Base-by-base conservation (phyloP, 2,329 filamentous ascomycete genomes). In the Dothidotthia symphoricarpi region DNA sequence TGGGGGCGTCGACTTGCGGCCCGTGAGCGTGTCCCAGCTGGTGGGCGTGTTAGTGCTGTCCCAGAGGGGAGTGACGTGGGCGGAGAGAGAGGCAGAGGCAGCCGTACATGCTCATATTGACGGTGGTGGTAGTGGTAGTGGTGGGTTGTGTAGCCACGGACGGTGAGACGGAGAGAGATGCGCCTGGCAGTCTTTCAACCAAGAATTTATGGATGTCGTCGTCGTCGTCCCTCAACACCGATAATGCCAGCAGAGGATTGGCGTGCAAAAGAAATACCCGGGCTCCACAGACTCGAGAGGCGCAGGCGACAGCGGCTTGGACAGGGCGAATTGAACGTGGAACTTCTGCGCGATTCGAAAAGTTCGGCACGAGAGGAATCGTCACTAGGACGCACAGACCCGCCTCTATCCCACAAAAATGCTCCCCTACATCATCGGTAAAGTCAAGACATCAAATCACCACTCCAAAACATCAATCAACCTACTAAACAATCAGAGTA, bases 11-110 rank as follows among this genome's bases (percentile, higher is more conserved):
- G 71, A 60, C 65, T 81, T 82, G 59, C 75, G 76, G 45, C 80
- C 80, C 26, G 77, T 77, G 57, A 84, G 69, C 13, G 75, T 72
- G 60, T 83, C 80, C 80, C 65, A 68, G 48, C 64, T 67, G 32
- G 2, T 13, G 19, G 3, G 12, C 12, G 9, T 14, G 32, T 49
- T 16, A 55, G 44, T 16, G 28, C 37, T 8, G 28, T 24, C 26
- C 5, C 5, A 22, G 25, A n/a, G 15, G 15, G 25, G 9, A n/a
- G n/a, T n/a, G n/a, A n/a, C n/a, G n/a, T n/a, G 11, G 15, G 28
- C 15, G 3, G 6, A 19, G 10, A 16, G 22, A 28, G 13, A 14
- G 12, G 7, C 12, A 14, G 17, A 25, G 15, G 14, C 26, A 15
- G 28, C 36, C 61, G 33, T 61, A 67, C 64, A 67, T 65, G 26